Evolutionary conservation across 768 basidiomycete species (phyloP), one percentile per base, ranked within the genome.

Genomic region (Agrocybe chaxingu): DNA sequence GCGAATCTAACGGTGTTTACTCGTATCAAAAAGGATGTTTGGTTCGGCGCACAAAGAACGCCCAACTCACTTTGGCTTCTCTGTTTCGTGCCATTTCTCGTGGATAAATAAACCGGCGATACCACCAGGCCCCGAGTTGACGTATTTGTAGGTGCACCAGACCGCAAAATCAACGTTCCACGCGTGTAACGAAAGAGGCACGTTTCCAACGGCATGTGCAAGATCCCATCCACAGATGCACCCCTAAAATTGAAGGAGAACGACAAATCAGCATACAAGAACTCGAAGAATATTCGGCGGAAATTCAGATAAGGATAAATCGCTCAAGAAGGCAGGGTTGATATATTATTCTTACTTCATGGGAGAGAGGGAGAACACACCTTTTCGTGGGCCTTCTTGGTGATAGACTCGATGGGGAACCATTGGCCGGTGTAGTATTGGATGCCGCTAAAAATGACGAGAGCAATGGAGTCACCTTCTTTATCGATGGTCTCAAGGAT

Each of bases 111-210:
- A 75, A 4, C 95, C 96, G n/a, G 83, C 97, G 51, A 98, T 95
- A n/a, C 89, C 92, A 16, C 96, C 96, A 8, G 97, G 94, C 4
- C 96, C 92, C 12, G 94, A 88, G 71, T 98, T 98, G 52, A 98
- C 80, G 66, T 98, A 99, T 71, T 91, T 98, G 79, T 98, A 99
- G 31, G 93, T 89, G 67, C 97, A 99, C 92, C 96, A 98, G 33
- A 95, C 95, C 3, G 96, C 97, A 65, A 98, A 98, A 67, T 99
- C 97, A 58, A 92, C 88, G 57, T 81, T 74, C 96, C 97, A 99
- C 52, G 93, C 89, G 66, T 96, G 92, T 56, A 99, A 73, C 42
- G 80, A 74, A 58, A 96, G 69, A 34, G 91, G 89, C 33, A 98
- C 92, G 67, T 99, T 99, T 42, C 96, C 97, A 40, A 86, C 79